These are phyloP conservation scores for Chrysoporthe puriensis DNA, from an alignment of 2,329 filamentous ascomycete species.

Conservation along the genomic window DNA sequence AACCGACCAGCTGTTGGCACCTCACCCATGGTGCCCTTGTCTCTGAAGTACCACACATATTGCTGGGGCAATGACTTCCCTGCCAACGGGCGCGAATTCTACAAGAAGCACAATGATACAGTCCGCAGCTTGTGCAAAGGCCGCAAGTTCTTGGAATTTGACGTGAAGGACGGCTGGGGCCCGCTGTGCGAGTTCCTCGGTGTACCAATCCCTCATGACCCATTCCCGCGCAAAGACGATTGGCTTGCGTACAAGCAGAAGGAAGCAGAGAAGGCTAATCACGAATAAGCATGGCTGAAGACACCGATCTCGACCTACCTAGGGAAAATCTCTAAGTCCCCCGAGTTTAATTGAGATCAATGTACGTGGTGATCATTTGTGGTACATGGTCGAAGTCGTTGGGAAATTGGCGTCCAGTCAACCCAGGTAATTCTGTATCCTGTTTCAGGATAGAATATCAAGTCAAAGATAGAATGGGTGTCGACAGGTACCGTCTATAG, in stretches of 20 bases:
- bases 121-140: conserved; percentile 30
- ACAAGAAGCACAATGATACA: conserved; percentile 34
- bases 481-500: no score
- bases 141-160: conserved; percentile 35
- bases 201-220: conserved; percentile 30
- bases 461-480: no score
- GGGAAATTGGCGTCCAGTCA: no score
- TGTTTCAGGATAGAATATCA: no score
- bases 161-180: conserved; percentile 35
- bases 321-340: no score
- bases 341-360: no score
- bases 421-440: no score
- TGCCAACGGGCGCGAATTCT: conserved; percentile 31
- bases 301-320: no score
- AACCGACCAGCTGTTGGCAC: conserved; percentile 26
- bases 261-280: conserved; percentile 27
- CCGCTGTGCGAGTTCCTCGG: conserved; percentile 37
- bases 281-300: background rate
- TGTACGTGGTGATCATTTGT: no score
- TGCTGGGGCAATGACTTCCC: conserved; percentile 38
- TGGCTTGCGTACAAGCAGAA: conserved; percentile 37
- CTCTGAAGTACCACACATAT: conserved; percentile 34
- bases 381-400: no score
- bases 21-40: conserved; percentile 34
- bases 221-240: conserved; percentile 38